Percentiles rank a stretch among this genome's conserved stretches.
Conservation (phyloP, 768 basidiomycete genomes). For the Rhizopogon sp. region DNA sequence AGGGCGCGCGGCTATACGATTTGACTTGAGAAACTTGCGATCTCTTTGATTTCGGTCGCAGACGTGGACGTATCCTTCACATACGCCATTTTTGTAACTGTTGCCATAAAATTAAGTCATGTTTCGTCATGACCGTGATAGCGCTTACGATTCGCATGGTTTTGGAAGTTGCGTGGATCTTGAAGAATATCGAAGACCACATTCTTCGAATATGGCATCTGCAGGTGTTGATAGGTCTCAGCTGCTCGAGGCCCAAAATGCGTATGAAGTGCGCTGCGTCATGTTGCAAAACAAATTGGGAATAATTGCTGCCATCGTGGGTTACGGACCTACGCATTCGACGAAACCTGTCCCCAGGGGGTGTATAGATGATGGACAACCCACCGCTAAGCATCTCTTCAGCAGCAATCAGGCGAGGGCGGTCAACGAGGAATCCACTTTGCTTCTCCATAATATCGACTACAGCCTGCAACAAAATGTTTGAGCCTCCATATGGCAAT, state of each 20-base stretch:
- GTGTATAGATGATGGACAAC: slow-evolving; percentile 43
- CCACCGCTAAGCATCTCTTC: slow-evolving; percentile 50
- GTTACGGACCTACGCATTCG: slow-evolving; percentile 43
- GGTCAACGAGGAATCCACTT: slow-evolving; percentile 40
- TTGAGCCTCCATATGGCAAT: not conserved
- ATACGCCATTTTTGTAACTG: slow-evolving; percentile 8
- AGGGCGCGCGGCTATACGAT: slow-evolving; percentile 19
- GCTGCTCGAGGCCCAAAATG: slow-evolving; percentile 45
- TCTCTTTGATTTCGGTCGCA: slow-evolving; percentile 3
- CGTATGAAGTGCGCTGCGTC: slow-evolving; percentile 42
- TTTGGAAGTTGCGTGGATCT: slow-evolving; percentile 17
- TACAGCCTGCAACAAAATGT: slow-evolving; percentile 28
- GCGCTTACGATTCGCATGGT: slow-evolving; percentile 28
- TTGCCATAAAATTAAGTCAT: slow-evolving; percentile 1
- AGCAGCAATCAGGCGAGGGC: slow-evolving; percentile 43
- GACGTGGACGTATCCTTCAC: slow-evolving; percentile 5
- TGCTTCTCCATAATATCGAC: slow-evolving; percentile 56
- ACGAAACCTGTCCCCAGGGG: slow-evolving; percentile 45
- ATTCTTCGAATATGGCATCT: slow-evolving; percentile 26
- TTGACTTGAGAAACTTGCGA: slow-evolving; percentile 11
- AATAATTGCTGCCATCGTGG: accelerated
- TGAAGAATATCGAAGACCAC: slow-evolving; percentile 9
- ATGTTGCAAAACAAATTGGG: not conserved
- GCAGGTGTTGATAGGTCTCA: slow-evolving; percentile 35
- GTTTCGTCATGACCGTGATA: slow-evolving; percentile 10